A percentile compares a stretch with the other conserved stretches of the same genome.
Conservation (phyloP, 805 yeast genomes). For the Kuraishia capsulata region DNA sequence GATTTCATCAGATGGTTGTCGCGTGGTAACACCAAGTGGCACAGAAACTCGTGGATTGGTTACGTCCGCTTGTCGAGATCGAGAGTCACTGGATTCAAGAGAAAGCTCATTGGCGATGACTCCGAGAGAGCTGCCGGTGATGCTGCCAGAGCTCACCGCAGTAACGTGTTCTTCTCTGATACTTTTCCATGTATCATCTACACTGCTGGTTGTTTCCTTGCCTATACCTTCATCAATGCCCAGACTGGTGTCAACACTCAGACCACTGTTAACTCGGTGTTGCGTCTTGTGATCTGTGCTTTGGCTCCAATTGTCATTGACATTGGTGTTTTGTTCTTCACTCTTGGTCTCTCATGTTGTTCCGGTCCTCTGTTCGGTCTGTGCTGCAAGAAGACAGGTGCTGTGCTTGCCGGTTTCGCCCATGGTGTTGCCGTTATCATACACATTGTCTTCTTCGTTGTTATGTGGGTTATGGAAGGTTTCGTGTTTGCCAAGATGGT, state of each 20-base stretch:
- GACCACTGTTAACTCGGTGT: conserved; percentile 52
- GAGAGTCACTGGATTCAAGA: conserved; percentile 77
- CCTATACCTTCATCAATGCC: conserved; percentile 74
- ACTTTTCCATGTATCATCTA: conserved; percentile 61
- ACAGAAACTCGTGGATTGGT: conserved; percentile 85
- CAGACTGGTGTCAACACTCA: conserved; percentile 68
- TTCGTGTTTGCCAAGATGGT: conserved; percentile 83
- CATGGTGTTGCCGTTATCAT: conserved; percentile 90
- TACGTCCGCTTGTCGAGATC: conserved; percentile 77
- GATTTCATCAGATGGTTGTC: conserved; percentile 86
- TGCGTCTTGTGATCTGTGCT: conserved; percentile 71
- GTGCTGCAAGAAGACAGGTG: conserved; percentile 96
- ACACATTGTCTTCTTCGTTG: conserved; percentile 82
- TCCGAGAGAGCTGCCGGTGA: conserved; percentile 83
- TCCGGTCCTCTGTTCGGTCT: conserved; percentile 92
- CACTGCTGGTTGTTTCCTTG: conserved; percentile 74
- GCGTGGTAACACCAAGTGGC: conserved; percentile 87
- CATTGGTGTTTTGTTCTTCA: conserved; percentile 72
- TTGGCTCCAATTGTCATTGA: conserved; percentile 88
- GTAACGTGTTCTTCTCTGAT: conserved; percentile 64
- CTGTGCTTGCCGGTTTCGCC: conserved; percentile 91
- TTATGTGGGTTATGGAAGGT: conserved; percentile 95
- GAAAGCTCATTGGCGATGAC: conserved; percentile 63
- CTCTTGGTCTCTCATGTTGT: conserved; percentile 86
- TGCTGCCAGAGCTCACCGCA: conserved; percentile 73